Conservation (phyloP, 495 filamentous ascomycete species). For the Penicillium lividum region DNA sequence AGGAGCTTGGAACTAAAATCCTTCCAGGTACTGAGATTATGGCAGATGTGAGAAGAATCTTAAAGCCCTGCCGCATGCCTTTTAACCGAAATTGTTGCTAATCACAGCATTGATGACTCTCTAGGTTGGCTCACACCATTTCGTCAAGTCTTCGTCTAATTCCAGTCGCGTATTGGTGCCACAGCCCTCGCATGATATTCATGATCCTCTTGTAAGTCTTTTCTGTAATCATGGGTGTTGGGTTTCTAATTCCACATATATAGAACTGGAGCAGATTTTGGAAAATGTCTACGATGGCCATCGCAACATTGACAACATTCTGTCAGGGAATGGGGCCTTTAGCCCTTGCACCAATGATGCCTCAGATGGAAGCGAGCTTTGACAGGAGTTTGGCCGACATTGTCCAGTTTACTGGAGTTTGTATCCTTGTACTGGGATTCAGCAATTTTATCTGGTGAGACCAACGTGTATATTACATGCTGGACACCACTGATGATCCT, state of each 20-base stretch:
- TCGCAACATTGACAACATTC: slow-evolving; percentile 53
- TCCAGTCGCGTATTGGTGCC: slow-evolving; percentile 53
- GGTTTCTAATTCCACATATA: background rate
- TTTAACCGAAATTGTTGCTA: too few relatives aligned
- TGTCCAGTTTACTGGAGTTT: slow-evolving; percentile 56
- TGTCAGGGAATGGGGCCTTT: slow-evolving; percentile 60
- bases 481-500: background rate
- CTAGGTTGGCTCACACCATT: slow-evolving; percentile 55
- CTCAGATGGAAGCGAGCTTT: slow-evolving; percentile 56
- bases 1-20: slow-evolving; percentile 55
- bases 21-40: slow-evolving; percentile 66
- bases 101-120: too few relatives aligned
- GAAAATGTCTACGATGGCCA: slow-evolving; percentile 47
- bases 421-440: slow-evolving; percentile 62
- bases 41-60: slow-evolving; percentile 37
- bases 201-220: slow-evolving; percentile 43
- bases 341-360: slow-evolving; percentile 59
- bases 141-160: slow-evolving; percentile 50
- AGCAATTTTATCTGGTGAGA: slow-evolving; percentile 61
- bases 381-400: slow-evolving; percentile 51
- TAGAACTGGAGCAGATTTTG: slow-evolving; percentile 46
- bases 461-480: background rate
- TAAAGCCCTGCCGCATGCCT: too few relatives aligned
- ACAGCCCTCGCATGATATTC: slow-evolving; percentile 49
- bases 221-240: background rate